Base-by-base conservation (phyloP, 352 stramenopile species). In the Pythium dissimile region DNA sequence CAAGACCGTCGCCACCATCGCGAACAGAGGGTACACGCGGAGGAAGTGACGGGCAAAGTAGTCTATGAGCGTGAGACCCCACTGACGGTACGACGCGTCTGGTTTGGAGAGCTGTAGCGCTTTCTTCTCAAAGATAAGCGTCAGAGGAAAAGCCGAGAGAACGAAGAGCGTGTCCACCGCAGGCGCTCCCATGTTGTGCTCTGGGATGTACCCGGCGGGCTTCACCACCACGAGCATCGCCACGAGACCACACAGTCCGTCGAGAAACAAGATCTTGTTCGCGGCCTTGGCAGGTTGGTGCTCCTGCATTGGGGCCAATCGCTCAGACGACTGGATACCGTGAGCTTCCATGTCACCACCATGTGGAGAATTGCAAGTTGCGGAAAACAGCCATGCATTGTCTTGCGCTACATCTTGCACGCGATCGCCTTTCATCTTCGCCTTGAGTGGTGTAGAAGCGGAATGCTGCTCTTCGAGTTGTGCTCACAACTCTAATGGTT, bases 21-120 rank as follows among this genome's bases (percentile, higher is more conserved):
- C 56, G 32, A 85, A 85, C 11, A 85, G 54, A 48, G 75, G 75
- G 43, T 85, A 85, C 4, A 84, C 75, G 30, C 72, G 72, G 15
- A 85, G 73, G 43, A 85, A 77, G 0, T 72, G 75, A 39, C 80
- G 80, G 23, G 51, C 64, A 43, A 77, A 72, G 51, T 85, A 82
- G 62, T 83, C 72, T 12, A 31, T 15, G 7, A 73, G 48, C 24
- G 28, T n/a, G 11, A 48, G 21, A 15, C 16, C 28, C 58, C 58
- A 66, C n/a, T 60, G 43, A 5, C 39, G 30, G 20, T 53, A 24
- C n/a, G 37, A 69, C 2, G 62, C 59, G 12, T 52, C 37, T 37
- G 68, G 58, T 10, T 54, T 24, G 11, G 71, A 13, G 16, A 81
- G 21, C n/a, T 63, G 24, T 0, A 59, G 65, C 23, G 48, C 62